phyloP scores from a whole-genome alignment of 192 early-diverging fungal species.

The Podila clonocystis region DNA sequence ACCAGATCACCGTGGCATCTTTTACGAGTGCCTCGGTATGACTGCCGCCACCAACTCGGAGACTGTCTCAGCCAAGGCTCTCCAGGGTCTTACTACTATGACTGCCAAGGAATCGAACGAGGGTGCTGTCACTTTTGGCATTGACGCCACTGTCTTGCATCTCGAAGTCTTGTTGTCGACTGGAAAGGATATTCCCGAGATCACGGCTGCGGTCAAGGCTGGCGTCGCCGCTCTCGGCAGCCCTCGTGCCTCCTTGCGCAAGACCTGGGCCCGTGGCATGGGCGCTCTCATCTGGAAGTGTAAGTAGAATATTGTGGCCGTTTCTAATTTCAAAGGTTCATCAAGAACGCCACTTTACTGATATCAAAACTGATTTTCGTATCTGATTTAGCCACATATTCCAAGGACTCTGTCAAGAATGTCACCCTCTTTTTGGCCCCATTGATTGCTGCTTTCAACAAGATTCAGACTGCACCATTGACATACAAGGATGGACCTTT shows the following conservation, averaged over 20 bases:
- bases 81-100: slow-evolving; percentile 74
- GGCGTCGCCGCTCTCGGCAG: slow-evolving; percentile 68
- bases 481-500: slow-evolving; percentile 65
- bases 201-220: slow-evolving; percentile 57
- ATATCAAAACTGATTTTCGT: neutral
- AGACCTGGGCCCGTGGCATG: slow-evolving; percentile 71
- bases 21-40: slow-evolving; percentile 67
- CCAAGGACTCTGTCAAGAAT: slow-evolving; percentile 17
- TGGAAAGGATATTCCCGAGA: slow-evolving; percentile 51
- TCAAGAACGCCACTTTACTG: too few species aligned
- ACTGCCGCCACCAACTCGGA: slow-evolving; percentile 51
- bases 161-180: slow-evolving; percentile 54
- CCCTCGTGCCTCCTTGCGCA: slow-evolving; percentile 67
- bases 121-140: slow-evolving; percentile 64
- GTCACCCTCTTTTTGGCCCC: slow-evolving; percentile 55
- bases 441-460: slow-evolving; percentile 62
- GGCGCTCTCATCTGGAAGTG: slow-evolving; percentile 65
- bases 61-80: slow-evolving; percentile 55
- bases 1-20: slow-evolving; percentile 73
- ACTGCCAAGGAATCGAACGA: slow-evolving; percentile 83
- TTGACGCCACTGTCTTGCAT: slow-evolving; percentile 70
- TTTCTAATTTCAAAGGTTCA: neutral
- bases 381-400: slow-evolving; percentile 10
- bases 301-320: neutral
- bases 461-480: slow-evolving; percentile 68